Evolutionary conservation across 106 monocot genomes (phyloP).

Genomic region (Dactylorhiza incarnata): DNA sequence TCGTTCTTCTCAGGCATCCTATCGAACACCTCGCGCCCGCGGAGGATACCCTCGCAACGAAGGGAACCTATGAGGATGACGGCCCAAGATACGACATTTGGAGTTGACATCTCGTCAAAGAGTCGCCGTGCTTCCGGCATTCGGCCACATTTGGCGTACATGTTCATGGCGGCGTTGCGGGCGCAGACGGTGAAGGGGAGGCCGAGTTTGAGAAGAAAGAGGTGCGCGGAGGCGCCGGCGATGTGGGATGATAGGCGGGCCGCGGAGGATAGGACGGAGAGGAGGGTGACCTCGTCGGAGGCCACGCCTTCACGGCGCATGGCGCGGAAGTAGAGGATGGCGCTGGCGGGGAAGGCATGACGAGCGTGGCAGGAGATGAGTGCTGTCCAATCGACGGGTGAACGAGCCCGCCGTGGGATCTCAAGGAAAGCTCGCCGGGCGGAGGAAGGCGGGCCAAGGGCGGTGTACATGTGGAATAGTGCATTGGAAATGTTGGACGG

Average conservation of each 20-base stretch:
- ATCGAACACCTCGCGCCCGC: slow-evolving; percentile 36
- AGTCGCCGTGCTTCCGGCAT: slow-evolving; percentile 38
- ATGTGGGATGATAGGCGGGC: slow-evolving; percentile 24
- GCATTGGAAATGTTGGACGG: neutral
- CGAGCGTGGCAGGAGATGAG: slow-evolving; percentile 26
- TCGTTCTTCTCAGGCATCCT: slow-evolving; percentile 46
- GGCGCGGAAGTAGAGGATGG: slow-evolving; percentile 35
- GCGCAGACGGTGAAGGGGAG: slow-evolving; percentile 16
- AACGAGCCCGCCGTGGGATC: slow-evolving; percentile 11
- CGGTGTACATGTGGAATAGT: slow-evolving; percentile 10
- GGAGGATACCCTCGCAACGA: slow-evolving; percentile 35
- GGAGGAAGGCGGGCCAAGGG: slow-evolving; percentile 11
- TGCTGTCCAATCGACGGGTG: slow-evolving; percentile 29
- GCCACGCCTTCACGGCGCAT: slow-evolving; percentile 22
- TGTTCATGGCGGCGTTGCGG: slow-evolving; percentile 38
- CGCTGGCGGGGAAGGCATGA: slow-evolving; percentile 13
- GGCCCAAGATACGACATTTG: slow-evolving; percentile 50
- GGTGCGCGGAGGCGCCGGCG: slow-evolving; percentile 28
- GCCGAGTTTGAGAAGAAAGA: slow-evolving; percentile 38
- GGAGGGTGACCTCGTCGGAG: slow-evolving; percentile 40
- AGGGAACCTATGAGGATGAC: slow-evolving; percentile 36
- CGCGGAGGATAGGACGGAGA: slow-evolving; percentile 33
- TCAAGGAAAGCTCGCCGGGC: slow-evolving; percentile 25
- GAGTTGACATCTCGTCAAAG: slow-evolving; percentile 35
- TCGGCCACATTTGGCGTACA: slow-evolving; percentile 40